Conservation (phyloP, 2,329 filamentous ascomycete species). For the Paecilomyces dactylethromorphus region DNA sequence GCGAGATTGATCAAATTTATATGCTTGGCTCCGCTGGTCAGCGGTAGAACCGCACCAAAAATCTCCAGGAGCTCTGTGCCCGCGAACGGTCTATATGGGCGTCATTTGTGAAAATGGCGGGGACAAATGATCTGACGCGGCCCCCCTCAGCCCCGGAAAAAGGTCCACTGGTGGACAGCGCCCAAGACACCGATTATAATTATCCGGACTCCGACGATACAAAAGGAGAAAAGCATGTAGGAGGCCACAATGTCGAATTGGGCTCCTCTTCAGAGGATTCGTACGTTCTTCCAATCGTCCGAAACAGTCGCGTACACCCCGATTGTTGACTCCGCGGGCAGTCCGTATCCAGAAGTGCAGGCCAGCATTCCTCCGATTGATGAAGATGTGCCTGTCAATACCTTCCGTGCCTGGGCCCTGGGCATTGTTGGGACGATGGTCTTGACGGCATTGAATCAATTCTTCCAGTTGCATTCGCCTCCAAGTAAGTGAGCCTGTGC, state of each 20-base stretch:
- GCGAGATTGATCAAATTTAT: background rate
- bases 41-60: background rate
- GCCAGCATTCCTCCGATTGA: conserved; percentile 9
- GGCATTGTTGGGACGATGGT: conserved; percentile 24
- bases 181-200: background rate
- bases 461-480: conserved; percentile 9
- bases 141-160: background rate
- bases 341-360: conserved; percentile 11
- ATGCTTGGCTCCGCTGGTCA: background rate
- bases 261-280: background rate
- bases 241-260: background rate
- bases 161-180: background rate
- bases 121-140: background rate
- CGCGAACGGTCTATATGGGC: background rate
- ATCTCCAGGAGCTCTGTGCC: background rate
- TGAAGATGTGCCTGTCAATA: conserved; percentile 12
- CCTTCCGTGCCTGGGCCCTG: conserved; percentile 34
- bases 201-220: background rate
- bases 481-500: conserved; percentile 2
- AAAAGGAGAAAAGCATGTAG: background rate
- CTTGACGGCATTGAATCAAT: conserved; percentile 10
- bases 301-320: background rate
- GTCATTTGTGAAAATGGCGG: background rate
- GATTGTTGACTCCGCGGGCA: background rate
- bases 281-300: background rate